A percentile compares a stretch with the other conserved stretches of the same genome.
Evolutionary conservation across 176 grass and related monocot species (phyloP).

Genomic region (Triticum turgidum): DNA sequence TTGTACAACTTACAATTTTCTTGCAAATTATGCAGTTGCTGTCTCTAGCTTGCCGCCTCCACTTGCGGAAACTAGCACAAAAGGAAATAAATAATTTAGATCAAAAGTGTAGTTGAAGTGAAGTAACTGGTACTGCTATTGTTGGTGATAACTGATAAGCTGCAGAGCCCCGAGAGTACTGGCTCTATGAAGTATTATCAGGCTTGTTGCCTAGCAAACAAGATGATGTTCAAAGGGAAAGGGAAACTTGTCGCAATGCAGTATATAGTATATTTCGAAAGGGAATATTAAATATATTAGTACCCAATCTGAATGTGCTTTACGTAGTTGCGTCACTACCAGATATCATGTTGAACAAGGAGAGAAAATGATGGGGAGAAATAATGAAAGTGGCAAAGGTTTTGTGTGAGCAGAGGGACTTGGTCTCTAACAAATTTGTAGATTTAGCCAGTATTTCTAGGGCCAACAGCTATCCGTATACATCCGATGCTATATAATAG

Average conservation of each 20-base stretch:
- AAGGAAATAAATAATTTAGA: slow-evolving; percentile 16
- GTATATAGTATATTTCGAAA: background rate
- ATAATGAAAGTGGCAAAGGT: slow-evolving; percentile 1
- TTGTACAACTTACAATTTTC: slow-evolving; percentile 58
- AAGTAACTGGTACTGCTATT: background rate
- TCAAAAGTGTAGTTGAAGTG: slow-evolving; percentile 7
- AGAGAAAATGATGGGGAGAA: background rate
- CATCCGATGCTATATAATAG: background rate
- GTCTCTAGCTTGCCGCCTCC: slow-evolving; percentile 65
- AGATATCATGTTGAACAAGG: slow-evolving; percentile 2
- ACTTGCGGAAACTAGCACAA: slow-evolving; percentile 60
- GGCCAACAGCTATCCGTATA: background rate
- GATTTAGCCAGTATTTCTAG: slow-evolving; percentile 10
- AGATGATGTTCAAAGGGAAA: background rate
- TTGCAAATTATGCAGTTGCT: slow-evolving; percentile 87
- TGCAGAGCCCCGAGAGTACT: background rate
- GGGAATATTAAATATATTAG: background rate
- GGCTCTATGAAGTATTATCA: background rate
- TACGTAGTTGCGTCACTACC: background rate
- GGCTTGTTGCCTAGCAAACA: background rate
- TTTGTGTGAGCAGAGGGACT: background rate
- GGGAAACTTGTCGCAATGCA: no score
- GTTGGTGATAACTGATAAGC: background rate
- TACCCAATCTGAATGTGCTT: background rate
- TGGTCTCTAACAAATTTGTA: slow-evolving; percentile 4